These are phyloP conservation scores for Quercus berberidifolia DNA, from an alignment of 306 rosid genomes.

Conservation along the genomic window DNA sequence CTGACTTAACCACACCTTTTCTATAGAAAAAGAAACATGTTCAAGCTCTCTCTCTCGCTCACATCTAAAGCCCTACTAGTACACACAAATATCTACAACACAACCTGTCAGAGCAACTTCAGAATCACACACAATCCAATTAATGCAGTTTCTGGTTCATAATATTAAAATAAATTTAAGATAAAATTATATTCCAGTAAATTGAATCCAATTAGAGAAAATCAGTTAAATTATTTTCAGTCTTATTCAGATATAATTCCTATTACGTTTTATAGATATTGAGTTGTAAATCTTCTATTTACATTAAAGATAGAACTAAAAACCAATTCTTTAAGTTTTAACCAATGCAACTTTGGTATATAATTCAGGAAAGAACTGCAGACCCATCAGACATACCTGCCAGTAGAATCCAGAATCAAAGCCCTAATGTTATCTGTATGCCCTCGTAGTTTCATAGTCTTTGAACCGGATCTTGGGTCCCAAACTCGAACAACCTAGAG, in stretches of 20 bases:
- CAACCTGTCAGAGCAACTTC: background rate
- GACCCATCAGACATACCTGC: constrained; percentile 61
- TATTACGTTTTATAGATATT: background rate
- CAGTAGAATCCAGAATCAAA: constrained; percentile 85
- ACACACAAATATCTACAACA: background rate
- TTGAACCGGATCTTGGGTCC: constrained; percentile 96
- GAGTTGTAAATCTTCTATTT: background rate
- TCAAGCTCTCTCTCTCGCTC: background rate
- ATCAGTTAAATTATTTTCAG: background rate
- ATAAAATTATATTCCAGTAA: background rate
- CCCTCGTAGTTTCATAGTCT: constrained; percentile 91
- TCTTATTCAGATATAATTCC: background rate
- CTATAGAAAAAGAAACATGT: background rate
- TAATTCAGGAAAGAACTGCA: constrained; percentile 10
- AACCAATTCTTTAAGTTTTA: background rate
- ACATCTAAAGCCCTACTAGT: background rate
- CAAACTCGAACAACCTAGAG: constrained; percentile 94
- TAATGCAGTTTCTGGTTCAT: background rate
- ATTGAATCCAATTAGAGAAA: background rate
- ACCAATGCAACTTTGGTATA: background rate
- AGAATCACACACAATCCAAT: background rate
- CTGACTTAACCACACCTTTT: background rate
- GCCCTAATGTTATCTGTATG: constrained; percentile 95
- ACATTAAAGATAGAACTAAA: background rate
- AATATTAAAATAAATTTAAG: background rate